A percentile compares a stretch with the other conserved stretches of the same genome.
Evolutionary conservation across 139 green algal species (phyloP).

Genomic region (Volvox reticuliferus): DNA sequence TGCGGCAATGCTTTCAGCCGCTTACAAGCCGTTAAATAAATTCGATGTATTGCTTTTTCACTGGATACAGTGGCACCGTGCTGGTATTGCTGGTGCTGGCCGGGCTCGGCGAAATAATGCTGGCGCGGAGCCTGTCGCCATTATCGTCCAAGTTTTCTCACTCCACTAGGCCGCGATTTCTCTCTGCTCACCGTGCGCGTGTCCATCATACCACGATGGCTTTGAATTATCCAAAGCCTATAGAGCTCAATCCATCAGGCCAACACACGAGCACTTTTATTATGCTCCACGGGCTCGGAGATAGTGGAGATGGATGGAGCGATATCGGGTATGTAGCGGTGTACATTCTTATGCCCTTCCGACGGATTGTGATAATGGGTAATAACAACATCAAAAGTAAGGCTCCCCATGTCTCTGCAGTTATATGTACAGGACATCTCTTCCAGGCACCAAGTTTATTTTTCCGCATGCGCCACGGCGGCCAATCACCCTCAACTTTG

Average conservation of each 20-base stretch:
- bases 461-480: constrained; percentile 72
- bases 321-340: constrained; percentile 39
- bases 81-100: constrained; percentile 10
- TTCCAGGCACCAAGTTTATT: constrained; percentile 68
- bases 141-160: background rate
- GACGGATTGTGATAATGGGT: no score
- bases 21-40: no score
- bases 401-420: background rate
- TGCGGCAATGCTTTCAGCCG: no score
- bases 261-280: constrained; percentile 56
- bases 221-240: constrained; percentile 12
- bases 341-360: no score
- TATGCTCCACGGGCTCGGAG: constrained; percentile 75
- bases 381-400: background rate
- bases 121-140: constrained; percentile 6
- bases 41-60: no score
- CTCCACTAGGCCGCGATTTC: background rate
- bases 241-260: constrained; percentile 26
- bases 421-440: constrained; percentile 47
- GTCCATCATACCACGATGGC: background rate
- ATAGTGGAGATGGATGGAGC: constrained; percentile 72
- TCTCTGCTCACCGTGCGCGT: background rate
- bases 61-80: background rate
- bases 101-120: background rate
- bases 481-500: constrained; percentile 73